Percentiles rank a stretch among this genome's conserved stretches.
Evolutionary conservation across 345 rosid genomes (phyloP).

Genomic region (Toxicodendron radicans): DNA sequence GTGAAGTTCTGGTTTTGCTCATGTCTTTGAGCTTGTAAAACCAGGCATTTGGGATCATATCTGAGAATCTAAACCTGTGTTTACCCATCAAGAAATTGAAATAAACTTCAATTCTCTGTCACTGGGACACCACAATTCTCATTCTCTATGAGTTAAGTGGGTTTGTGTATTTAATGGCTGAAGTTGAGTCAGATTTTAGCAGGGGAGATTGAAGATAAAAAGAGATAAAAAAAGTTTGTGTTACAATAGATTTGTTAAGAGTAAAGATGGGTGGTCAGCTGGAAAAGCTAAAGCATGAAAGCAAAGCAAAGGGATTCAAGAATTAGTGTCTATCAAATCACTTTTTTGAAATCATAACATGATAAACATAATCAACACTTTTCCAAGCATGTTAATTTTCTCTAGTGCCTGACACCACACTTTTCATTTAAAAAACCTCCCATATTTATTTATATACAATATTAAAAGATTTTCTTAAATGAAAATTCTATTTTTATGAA

Average conservation of each 20-base stretch:
- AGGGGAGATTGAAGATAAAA: neutral
- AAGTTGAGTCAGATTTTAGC: neutral
- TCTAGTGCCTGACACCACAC: neutral
- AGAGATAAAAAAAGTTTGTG: neutral
- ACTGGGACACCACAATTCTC: neutral
- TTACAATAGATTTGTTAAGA: neutral
- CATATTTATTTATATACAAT: too few relatives aligned
- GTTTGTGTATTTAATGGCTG: constrained; percentile 20
- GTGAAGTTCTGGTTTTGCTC: constrained; percentile 31
- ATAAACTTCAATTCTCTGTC: constrained; percentile 10
- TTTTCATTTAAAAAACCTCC: too few relatives aligned
- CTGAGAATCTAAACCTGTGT: constrained; percentile 60
- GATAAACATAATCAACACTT: neutral
- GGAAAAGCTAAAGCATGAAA: constrained; percentile 17
- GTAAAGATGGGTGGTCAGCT: constrained; percentile 1
- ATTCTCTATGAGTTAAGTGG: neutral
- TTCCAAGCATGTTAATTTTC: constrained; percentile 3
- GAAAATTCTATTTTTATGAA: too few relatives aligned
- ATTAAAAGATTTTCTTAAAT: too few relatives aligned
- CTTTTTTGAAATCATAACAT: constrained; percentile 3
- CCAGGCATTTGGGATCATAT: constrained; percentile 78
- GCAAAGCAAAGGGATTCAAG: neutral
- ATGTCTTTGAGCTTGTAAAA: constrained; percentile 74
- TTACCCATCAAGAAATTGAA: constrained; percentile 44
- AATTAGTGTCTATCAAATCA: neutral